A percentile compares a stretch with the other conserved stretches of the same genome.
Conservation (phyloP, 192 early-diverging fungal species). For the Podila epigama region DNA sequence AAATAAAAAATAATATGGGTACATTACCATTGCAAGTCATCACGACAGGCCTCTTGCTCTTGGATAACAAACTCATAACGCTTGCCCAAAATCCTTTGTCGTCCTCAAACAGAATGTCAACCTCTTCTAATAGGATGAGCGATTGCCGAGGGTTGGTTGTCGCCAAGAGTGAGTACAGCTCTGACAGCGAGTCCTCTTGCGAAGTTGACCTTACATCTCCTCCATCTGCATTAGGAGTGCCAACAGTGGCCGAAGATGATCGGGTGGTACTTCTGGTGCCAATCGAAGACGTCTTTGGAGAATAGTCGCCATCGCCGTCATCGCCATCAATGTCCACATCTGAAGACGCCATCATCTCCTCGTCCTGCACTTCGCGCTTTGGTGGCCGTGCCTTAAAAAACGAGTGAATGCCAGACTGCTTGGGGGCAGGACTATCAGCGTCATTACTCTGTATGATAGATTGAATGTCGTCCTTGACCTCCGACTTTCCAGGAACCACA, state of each 20-base stretch:
- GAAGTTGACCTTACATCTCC: not conserved
- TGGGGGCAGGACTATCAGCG: not conserved
- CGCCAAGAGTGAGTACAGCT: slow-evolving; percentile 32
- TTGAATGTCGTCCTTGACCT: slow-evolving; percentile 15
- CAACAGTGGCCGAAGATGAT: not conserved
- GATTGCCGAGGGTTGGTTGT: slow-evolving; percentile 58
- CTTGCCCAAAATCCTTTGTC: slow-evolving; percentile 83
- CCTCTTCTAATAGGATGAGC: slow-evolving; percentile 85
- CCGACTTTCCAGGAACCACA: slow-evolving; percentile 35
- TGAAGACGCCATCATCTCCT: not conserved
- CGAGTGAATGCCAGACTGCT: slow-evolving; percentile 13
- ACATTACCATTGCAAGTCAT: slow-evolving; percentile 76
- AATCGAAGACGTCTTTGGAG: not conserved
- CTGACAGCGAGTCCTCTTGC: slow-evolving; percentile 35
- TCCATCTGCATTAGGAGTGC: not conserved
- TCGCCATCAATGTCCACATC: slow-evolving; percentile 12
- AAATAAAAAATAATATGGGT: not conserved
- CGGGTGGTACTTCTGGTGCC: not conserved
- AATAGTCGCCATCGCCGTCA: slow-evolving; percentile 6
- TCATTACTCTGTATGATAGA: not conserved
- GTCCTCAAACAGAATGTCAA: slow-evolving; percentile 81
- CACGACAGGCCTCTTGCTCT: slow-evolving; percentile 82
- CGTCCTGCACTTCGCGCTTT: slow-evolving; percentile 1
- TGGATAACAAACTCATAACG: slow-evolving; percentile 70
- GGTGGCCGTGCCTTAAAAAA: slow-evolving; percentile 16